Conservation (phyloP, 805 yeast genomes). For the Ogataea neopini region DNA sequence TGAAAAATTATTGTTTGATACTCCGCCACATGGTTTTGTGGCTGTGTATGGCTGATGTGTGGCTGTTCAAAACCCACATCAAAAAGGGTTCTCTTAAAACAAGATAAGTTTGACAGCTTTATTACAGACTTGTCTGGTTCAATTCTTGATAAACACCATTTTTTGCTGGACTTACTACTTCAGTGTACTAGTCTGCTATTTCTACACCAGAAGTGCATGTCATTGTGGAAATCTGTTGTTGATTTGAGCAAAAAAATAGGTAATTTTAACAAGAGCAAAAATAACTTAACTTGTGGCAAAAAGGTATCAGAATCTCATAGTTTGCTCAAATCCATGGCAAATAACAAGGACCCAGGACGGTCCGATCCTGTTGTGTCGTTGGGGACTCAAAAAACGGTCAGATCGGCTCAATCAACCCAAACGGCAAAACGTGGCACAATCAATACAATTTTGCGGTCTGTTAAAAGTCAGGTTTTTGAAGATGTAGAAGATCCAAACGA, state of each 20-base stretch:
- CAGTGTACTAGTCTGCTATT: not conserved
- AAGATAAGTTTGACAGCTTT: not conserved
- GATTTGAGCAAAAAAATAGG: not conserved
- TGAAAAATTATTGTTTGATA: no score
- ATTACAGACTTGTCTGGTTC: not conserved
- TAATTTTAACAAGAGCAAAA: not conserved
- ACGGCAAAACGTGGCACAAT: constrained; percentile 11
- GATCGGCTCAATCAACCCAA: no score
- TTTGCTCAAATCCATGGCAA: not conserved
- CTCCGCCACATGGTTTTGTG: not conserved
- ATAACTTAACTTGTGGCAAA: not conserved
- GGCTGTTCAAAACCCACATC: not conserved
- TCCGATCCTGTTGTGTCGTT: not conserved
- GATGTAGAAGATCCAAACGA: constrained; percentile 5
- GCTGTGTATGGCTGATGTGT: no score
- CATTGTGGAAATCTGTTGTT: not conserved
- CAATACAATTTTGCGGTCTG: constrained; percentile 15
- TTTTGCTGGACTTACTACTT: not conserved
- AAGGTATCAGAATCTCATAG: not conserved
- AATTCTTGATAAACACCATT: not conserved
- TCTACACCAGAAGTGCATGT: constrained; percentile 1
- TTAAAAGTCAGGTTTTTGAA: constrained; percentile 26
- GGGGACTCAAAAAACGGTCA: not conserved
- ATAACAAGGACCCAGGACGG: not conserved
- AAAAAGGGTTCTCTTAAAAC: not conserved